Evolutionary conservation across 352 stramenopile species (phyloP).

Genomic region (Pythium periplocum): DNA sequence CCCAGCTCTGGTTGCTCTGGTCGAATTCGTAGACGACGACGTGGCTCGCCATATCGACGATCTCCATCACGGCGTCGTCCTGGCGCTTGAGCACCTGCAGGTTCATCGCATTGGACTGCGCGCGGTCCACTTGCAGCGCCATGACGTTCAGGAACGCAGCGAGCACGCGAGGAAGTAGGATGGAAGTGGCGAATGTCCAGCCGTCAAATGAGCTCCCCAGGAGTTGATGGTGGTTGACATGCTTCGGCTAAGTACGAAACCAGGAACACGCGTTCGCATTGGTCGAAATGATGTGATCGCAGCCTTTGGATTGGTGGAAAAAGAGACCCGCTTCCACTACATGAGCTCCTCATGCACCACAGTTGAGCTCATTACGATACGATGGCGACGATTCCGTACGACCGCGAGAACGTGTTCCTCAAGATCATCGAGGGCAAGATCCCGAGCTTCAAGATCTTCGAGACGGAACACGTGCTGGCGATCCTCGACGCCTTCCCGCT

Average conservation of each 20-base stretch:
- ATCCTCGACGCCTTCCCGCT: slow-evolving; percentile 79
- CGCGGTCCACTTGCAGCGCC: slow-evolving; percentile 47
- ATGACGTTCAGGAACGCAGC: slow-evolving; percentile 1
- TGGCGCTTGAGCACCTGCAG: slow-evolving; percentile 83
- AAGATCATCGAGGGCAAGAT: slow-evolving; percentile 81
- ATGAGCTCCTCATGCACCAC: no score
- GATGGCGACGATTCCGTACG: slow-evolving; percentile 48
- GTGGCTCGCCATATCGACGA: slow-evolving; percentile 81
- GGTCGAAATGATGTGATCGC: no score
- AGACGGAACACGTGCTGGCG: slow-evolving; percentile 80
- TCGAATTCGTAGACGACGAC: slow-evolving; percentile 89
- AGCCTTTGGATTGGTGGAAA: no score
- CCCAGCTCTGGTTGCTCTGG: slow-evolving; percentile 75
- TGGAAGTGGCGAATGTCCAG: no score
- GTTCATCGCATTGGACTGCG: slow-evolving; percentile 85
- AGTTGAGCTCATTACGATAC: no score
- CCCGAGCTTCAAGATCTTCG: slow-evolving; percentile 80
- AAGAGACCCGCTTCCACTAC: no score
- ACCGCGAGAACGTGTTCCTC: slow-evolving; percentile 71
- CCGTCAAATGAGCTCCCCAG: no score
- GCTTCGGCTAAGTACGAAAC: no score
- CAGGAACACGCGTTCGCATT: no score
- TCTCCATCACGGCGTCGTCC: slow-evolving; percentile 72
- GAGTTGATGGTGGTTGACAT: no score
- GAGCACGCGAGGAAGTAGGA: no score